Evolutionary conservation across 2,329 filamentous ascomycete genomes (phyloP).

Genomic region (Fusarium xylarioides): DNA sequence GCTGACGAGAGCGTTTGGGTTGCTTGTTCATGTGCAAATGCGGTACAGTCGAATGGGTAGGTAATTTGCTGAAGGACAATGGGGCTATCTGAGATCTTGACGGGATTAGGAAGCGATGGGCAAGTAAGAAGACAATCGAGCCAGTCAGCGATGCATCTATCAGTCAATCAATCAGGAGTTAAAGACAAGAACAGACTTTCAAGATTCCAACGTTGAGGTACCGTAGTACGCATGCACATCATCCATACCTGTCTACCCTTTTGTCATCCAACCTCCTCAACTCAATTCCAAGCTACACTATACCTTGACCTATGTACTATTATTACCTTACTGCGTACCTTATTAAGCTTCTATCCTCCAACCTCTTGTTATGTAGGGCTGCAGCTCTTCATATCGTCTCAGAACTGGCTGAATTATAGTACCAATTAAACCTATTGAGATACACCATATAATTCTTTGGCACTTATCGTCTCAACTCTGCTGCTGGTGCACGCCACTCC

Average conservation of each 20-base stretch:
- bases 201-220: conserved; percentile 13
- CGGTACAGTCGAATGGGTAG: conserved; percentile 6
- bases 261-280: conserved; percentile 1
- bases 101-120: conserved; percentile 27
- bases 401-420: not conserved
- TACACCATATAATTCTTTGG: not conserved
- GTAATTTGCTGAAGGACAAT: conserved; percentile 13
- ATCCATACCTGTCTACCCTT: not conserved
- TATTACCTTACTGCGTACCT: not conserved
- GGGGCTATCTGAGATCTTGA: conserved; percentile 31
- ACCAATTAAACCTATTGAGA: not conserved
- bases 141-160: not conserved
- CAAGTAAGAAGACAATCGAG: conserved; percentile 5
- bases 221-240: not conserved
- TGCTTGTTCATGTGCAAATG: conserved; percentile 5
- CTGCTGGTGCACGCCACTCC: conserved; percentile 18
- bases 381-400: conserved; percentile 10
- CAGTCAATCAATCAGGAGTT: conserved; percentile 13
- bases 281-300: not conserved
- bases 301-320: not conserved
- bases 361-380: conserved; percentile 15
- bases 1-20: conserved; percentile 12
- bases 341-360: not conserved
- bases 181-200: conserved; percentile 11
- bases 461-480: conserved; percentile 13